A percentile compares a stretch with the other conserved stretches of the same genome.
phyloP scores from a whole-genome alignment of 2,329 filamentous ascomycete species.

The Xylariaceae sp. region DNA sequence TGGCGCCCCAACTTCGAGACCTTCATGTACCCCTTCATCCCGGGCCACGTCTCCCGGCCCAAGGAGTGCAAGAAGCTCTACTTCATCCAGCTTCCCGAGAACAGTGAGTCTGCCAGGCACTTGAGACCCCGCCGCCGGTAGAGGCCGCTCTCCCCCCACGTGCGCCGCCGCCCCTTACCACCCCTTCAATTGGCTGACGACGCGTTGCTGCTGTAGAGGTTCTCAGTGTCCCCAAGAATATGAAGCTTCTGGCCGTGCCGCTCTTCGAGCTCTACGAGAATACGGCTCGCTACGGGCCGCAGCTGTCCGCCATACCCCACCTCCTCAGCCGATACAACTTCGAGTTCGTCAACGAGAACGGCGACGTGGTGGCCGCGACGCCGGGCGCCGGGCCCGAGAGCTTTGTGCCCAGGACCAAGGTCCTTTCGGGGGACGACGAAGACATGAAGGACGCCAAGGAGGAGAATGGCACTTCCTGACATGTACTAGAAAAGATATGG shows the following conservation, averaged over 20 bases:
- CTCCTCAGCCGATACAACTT: conserved; percentile 94
- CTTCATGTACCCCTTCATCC: conserved; percentile 98
- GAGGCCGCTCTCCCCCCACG: too few relatives aligned
- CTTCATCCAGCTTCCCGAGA: conserved; percentile 87
- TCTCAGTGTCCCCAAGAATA: conserved; percentile 95
- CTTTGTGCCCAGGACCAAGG: conserved; percentile 56
- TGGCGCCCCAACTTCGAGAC: conserved; percentile 99
- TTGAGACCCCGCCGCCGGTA: too few relatives aligned
- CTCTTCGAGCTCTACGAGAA: conserved; percentile 98
- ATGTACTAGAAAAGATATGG: not conserved
- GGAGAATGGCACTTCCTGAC: conserved; percentile 16
- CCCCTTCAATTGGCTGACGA: too few relatives aligned
- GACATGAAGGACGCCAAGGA: conserved; percentile 42
- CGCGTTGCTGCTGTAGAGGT: conserved; percentile 54
- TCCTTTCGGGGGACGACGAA: conserved; percentile 55
- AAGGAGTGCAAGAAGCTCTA: conserved; percentile 99
- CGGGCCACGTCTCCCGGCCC: conserved; percentile 87
- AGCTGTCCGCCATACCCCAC: conserved; percentile 93
- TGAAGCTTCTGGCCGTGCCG: conserved; percentile 96
- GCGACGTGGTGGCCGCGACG: conserved; percentile 76
- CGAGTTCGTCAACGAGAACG: conserved; percentile 91
- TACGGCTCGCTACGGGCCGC: conserved; percentile 86
- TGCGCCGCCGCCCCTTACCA: too few relatives aligned
- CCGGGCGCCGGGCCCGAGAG: conserved; percentile 60
- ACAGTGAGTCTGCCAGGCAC: conserved; percentile 69